Conservation (phyloP, 805 yeast genomes). For the Suhomyces sp. region DNA sequence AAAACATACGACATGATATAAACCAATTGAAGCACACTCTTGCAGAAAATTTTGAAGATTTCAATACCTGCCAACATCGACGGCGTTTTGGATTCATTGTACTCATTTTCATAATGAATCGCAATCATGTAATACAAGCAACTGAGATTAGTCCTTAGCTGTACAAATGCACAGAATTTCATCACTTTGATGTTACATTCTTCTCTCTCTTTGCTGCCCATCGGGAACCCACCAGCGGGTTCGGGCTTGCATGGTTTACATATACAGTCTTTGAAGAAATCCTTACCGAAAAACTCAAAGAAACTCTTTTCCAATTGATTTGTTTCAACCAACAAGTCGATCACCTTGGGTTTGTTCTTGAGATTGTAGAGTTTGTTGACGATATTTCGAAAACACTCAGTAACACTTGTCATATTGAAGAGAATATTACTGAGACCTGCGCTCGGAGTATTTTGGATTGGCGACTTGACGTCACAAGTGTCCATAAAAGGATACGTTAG, state of each 20-base stretch:
- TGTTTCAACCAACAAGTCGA: conserved; percentile 34
- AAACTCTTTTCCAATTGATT: conserved; percentile 35
- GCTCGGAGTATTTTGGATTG: conserved; percentile 13
- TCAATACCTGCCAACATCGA: conserved; percentile 41
- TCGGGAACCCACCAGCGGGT: conserved; percentile 12
- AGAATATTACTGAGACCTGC: conserved; percentile 13
- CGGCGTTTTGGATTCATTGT: conserved; percentile 23
- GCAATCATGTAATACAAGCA: conserved; percentile 41
- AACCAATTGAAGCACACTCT: conserved; percentile 40
- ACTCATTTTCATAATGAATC: conserved; percentile 37
- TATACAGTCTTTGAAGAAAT: conserved; percentile 38
- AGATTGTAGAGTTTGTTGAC: conserved; percentile 25
- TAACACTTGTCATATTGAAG: conserved; percentile 15
- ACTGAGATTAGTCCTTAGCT: conserved; percentile 37
- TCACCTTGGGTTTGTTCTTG: conserved; percentile 28
- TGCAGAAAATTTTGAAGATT: conserved; percentile 39
- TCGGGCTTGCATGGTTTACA: conserved; percentile 29
- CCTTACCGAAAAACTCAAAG: conserved; percentile 37
- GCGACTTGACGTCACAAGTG: conserved; percentile 32
- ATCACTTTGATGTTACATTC: conserved; percentile 31
- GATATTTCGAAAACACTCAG: conserved; percentile 28
- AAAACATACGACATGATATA: conserved; percentile 42
- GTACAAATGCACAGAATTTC: conserved; percentile 34
- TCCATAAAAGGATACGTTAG: conserved; percentile 26
- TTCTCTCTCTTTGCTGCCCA: conserved; percentile 24